Conservation (phyloP, 805 yeast genomes). For the Candida michaelii region DNA sequence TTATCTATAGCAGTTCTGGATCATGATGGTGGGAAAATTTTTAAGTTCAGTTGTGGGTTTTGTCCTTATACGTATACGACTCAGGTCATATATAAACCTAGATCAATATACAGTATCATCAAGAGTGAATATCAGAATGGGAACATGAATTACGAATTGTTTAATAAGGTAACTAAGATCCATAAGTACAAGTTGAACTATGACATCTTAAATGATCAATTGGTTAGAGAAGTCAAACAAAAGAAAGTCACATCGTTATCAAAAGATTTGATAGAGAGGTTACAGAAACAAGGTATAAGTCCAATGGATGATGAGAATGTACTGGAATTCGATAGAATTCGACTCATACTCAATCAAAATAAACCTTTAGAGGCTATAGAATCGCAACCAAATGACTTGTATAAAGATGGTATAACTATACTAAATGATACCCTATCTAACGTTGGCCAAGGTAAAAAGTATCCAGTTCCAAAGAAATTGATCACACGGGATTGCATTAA, state of each 20-base stretch:
- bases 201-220: constrained; percentile 10
- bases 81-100: constrained; percentile 39
- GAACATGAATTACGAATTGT: neutral
- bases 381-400: neutral
- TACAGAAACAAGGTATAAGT: constrained; percentile 5
- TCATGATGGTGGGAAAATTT: constrained; percentile 30
- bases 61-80: constrained; percentile 39
- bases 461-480: constrained; percentile 27
- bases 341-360: constrained; percentile 1
- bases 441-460: neutral
- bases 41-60: constrained; percentile 36
- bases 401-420: neutral
- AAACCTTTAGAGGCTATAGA: neutral
- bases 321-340: constrained; percentile 9
- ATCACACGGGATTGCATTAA: constrained; percentile 23
- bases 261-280: constrained; percentile 5
- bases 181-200: constrained; percentile 10
- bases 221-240: constrained; percentile 9
- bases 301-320: neutral
- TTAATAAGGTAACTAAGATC: neutral
- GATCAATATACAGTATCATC: constrained; percentile 29
- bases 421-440: constrained; percentile 2
- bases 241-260: constrained; percentile 5
- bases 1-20: constrained; percentile 22
- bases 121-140: constrained; percentile 12